Base-by-base conservation (phyloP, 2,329 filamentous ascomycete genomes). In the Stagonosporopsis vannaccii region DNA sequence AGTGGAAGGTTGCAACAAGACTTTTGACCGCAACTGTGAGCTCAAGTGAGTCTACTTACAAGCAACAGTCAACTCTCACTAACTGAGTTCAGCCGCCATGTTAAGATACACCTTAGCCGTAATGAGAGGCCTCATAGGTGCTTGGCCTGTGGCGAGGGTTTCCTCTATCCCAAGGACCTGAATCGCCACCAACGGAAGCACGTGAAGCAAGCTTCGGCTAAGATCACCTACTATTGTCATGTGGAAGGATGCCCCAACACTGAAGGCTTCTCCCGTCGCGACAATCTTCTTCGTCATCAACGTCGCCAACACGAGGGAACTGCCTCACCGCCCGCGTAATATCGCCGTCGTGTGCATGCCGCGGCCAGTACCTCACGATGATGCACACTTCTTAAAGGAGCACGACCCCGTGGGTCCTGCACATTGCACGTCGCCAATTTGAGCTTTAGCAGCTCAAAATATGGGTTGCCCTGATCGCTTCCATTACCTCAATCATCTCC, bases 151-250 rank as follows among this genome's bases (percentile, higher is more conserved):
- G 32, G 47, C n/a, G 63, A 69, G 54, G 65, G 66, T 17, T 76
- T 76, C 58, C 56, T 71, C 33, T 75, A 76, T 45, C 73, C 72
- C 1, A 76, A 75, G 49, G 73, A 75, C 40, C 70, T 66, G 23
- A 55, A 39, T 7, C 70, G 73, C 19, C 73, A 76, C 44, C 53
- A 68, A 37, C 59, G 42, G 6, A 72, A 63, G 32, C 73, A 76
- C 46, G 61, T 53, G 7, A 49, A 63, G 20, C 59, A 66, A 19
- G 53, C 62, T 2, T 42, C 45, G 3, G 44, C 50, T 22, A 50
- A 50, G 22, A n/a, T 32, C 22, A 58, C 41, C 15, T 64, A 66
- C 36, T 61, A 59, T 41, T 76, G 73, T 55, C 36, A 46, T 5
- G 55, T 67, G 32, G 58, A 63, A 13, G 70, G 65, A 2, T 76